phyloP scores from a whole-genome alignment of 2,329 filamentous ascomycete species.

The Setomelanomma holmii region DNA sequence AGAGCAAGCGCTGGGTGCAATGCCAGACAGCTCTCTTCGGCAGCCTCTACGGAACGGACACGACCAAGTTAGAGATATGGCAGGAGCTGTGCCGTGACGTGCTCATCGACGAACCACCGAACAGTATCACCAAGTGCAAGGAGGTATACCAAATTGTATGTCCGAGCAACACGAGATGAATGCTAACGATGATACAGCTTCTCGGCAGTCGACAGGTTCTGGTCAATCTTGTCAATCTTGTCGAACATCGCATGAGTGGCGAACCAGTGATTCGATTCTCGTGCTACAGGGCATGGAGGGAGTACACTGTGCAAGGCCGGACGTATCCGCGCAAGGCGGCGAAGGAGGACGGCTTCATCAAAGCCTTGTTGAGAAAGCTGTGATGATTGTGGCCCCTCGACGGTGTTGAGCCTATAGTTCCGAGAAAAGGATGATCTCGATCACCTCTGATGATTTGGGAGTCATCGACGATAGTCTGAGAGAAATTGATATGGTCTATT shows the following conservation, averaged over 20 bases:
- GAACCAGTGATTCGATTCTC: slow-evolving; percentile 20
- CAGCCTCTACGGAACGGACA: slow-evolving; percentile 9
- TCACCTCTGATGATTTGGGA: too few species aligned
- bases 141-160: slow-evolving; percentile 12
- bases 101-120: slow-evolving; percentile 9
- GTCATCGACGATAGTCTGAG: too few species aligned
- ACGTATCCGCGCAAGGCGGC: slow-evolving; percentile 15
- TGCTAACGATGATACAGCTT: background rate
- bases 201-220: slow-evolving; percentile 16
- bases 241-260: slow-evolving; percentile 22
- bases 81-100: slow-evolving; percentile 28
- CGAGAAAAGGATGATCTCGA: too few species aligned
- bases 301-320: slow-evolving; percentile 11
- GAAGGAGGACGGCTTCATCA: slow-evolving; percentile 32
- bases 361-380: slow-evolving; percentile 21
- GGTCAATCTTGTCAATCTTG: slow-evolving; percentile 30
- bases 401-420: too few species aligned
- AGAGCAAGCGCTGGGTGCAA: slow-evolving; percentile 7
- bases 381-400: too few species aligned
- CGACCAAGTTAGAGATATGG: slow-evolving; percentile 20
- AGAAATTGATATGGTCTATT: too few species aligned
- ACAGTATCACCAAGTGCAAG: slow-evolving; percentile 24
- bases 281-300: slow-evolving; percentile 10
- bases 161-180: background rate
- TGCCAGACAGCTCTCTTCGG: slow-evolving; percentile 10